Percentiles rank a stretch among this genome's conserved stretches.
These are phyloP conservation scores for Monosporascus sp. DNA, from an alignment of 2,329 filamentous ascomycete genomes.

Conservation along the genomic window DNA sequence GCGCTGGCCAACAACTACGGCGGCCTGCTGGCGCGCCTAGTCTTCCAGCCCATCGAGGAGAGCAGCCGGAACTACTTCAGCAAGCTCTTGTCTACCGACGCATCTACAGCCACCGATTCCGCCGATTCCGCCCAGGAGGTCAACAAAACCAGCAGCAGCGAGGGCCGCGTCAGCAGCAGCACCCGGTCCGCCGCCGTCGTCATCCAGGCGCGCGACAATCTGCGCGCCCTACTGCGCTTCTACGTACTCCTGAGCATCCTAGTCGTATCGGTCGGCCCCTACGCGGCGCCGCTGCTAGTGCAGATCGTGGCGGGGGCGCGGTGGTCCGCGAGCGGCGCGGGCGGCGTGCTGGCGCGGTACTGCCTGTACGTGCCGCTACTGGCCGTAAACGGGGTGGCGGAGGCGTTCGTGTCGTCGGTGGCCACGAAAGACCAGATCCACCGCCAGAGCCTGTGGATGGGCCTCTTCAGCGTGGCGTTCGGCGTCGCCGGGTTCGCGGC, in stretches of 20 bases:
- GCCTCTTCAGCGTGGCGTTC: conserved; percentile 71
- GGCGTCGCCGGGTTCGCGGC: conserved; percentile 69
- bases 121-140: conserved; percentile 11
- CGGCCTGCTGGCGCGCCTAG: conserved; percentile 75
- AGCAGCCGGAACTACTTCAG: conserved; percentile 87
- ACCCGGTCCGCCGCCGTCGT: conserved; percentile 16
- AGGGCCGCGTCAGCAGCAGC: not conserved
- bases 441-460: conserved; percentile 78
- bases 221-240: conserved; percentile 60
- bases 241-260: conserved; percentile 71
- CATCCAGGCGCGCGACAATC: conserved; percentile 41
- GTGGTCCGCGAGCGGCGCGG: conserved; percentile 72
- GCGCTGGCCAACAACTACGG: conserved; percentile 94
- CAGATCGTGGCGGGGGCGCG: conserved; percentile 67
- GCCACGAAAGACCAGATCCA: conserved; percentile 71
- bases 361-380: conserved; percentile 92
- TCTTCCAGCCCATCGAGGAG: conserved; percentile 95
- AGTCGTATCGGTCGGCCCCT: conserved; percentile 66
- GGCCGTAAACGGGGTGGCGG: conserved; percentile 83
- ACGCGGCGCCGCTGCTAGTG: conserved; percentile 67
- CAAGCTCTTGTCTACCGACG: conserved; percentile 54
- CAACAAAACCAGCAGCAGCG: not conserved
- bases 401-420: conserved; percentile 88
- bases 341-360: conserved; percentile 69
- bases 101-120: conserved; percentile 15